These are phyloP conservation scores for Discostella stelligera DNA, from an alignment of 352 stramenopile genomes.

Conservation along the genomic window DNA sequence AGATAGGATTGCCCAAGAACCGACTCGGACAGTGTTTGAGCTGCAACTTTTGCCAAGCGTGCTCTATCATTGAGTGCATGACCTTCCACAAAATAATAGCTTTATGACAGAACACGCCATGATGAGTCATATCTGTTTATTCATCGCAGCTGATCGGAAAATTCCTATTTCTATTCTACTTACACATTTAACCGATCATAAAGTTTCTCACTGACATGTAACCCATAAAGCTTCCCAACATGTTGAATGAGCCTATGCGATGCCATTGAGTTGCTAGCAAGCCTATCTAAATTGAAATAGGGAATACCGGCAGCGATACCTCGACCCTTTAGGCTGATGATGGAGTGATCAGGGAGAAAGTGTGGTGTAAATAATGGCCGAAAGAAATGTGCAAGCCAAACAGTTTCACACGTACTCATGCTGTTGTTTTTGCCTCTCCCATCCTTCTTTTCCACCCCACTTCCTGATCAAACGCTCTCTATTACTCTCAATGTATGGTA, in stretches of 20 bases:
- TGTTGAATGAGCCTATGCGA: conserved; percentile 79
- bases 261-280: conserved; percentile 79
- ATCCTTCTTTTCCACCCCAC: conserved; percentile 72
- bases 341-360: not conserved
- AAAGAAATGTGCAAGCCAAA: not conserved
- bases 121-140: not conserved
- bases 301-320: conserved; percentile 70
- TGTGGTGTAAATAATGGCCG: not conserved
- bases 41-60: conserved; percentile 53
- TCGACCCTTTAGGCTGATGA: conserved; percentile 64
- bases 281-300: conserved; percentile 79
- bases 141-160: not conserved
- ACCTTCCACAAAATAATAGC: conserved; percentile 82
- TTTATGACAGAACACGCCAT: conserved; percentile 3
- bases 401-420: conserved; percentile 53
- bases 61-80: conserved; percentile 76
- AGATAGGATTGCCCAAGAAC: conserved; percentile 37
- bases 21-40: conserved; percentile 38
- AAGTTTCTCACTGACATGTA: conserved; percentile 66
- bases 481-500: conserved; percentile 77
- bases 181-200: conserved; percentile 77
- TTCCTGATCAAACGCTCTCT: conserved; percentile 74
- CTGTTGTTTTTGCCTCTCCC: conserved; percentile 68
- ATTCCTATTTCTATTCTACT: conserved; percentile 23
- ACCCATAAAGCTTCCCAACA: conserved; percentile 74